Conservation (phyloP, 1,284 basidiomycete genomes). For the Sporisorium reilianum region DNA sequence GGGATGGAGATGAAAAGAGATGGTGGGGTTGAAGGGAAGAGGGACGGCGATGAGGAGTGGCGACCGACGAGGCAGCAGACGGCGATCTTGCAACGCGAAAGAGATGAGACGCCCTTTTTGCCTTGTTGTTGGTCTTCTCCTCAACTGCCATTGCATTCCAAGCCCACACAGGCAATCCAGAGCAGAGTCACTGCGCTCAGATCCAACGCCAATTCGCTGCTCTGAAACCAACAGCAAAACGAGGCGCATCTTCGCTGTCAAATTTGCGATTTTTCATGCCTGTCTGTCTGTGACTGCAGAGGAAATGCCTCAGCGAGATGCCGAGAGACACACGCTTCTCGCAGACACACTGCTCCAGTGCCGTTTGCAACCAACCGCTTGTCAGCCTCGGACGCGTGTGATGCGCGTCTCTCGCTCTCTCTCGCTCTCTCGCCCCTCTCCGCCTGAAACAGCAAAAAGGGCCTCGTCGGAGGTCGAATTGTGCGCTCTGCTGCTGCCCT, state of each 20-base stretch:
- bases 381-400: not conserved
- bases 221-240: no score
- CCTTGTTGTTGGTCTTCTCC: no score
- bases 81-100: not conserved
- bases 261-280: no score
- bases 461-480: not conserved
- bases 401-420: not conserved
- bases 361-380: not conserved
- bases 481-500: not conserved
- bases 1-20: conserved; percentile 19
- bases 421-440: not conserved
- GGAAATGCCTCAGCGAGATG: conserved; percentile 3
- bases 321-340: not conserved
- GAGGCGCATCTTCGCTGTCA: no score
- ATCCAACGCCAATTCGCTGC: not conserved
- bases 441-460: not conserved
- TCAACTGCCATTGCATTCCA: conserved; percentile 8
- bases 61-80: not conserved
- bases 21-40: not conserved
- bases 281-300: not conserved
- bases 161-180: not conserved
- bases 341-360: not conserved
- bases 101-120: not conserved
- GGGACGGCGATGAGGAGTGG: not conserved
- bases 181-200: not conserved